phyloP scores from a whole-genome alignment of 2,329 filamentous ascomycete species.

The Ophiostoma sp. region DNA sequence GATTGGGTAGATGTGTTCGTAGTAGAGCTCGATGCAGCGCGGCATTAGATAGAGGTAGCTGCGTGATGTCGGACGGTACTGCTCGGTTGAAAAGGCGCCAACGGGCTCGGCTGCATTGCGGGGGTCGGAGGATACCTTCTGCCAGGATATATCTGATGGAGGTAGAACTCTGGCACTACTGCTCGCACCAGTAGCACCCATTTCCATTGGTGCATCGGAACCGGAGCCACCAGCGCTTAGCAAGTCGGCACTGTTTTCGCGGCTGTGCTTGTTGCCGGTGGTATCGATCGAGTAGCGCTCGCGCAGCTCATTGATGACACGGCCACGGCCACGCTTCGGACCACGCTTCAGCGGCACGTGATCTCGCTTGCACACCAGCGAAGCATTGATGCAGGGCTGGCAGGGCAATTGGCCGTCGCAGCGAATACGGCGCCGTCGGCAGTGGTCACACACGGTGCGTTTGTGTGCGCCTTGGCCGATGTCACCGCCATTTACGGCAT shows the following conservation, averaged over 20 bases:
- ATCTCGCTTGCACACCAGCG: constrained; percentile 59
- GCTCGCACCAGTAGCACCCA: constrained; percentile 14
- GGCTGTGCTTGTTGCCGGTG: constrained; percentile 37
- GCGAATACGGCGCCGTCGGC: constrained; percentile 42
- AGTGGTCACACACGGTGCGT: constrained; percentile 44
- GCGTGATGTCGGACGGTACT: constrained; percentile 38
- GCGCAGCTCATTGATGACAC: constrained; percentile 58
- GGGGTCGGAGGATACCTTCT: constrained; percentile 32
- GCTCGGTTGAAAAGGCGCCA: constrained; percentile 40
- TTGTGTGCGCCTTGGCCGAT: constrained; percentile 26
- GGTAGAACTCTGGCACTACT: constrained; percentile 18
- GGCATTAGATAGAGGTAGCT: constrained; percentile 46
- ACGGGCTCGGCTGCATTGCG: constrained; percentile 35
- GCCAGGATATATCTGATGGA: constrained; percentile 33
- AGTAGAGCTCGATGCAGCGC: constrained; percentile 57
- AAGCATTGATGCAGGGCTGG: constrained; percentile 55
- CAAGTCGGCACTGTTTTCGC: constrained; percentile 36
- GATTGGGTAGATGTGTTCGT: constrained; percentile 58
- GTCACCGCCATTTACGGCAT: neutral
- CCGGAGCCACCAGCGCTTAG: neutral
- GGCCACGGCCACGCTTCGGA: constrained; percentile 57
- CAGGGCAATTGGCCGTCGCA: constrained; percentile 48
- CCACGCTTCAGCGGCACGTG: constrained; percentile 60
- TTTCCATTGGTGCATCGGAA: constrained; percentile 12
- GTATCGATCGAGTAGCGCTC: constrained; percentile 38